Base-by-base conservation (phyloP, 495 filamentous ascomycete genomes). In the Trichodelitschia bisporula region DNA sequence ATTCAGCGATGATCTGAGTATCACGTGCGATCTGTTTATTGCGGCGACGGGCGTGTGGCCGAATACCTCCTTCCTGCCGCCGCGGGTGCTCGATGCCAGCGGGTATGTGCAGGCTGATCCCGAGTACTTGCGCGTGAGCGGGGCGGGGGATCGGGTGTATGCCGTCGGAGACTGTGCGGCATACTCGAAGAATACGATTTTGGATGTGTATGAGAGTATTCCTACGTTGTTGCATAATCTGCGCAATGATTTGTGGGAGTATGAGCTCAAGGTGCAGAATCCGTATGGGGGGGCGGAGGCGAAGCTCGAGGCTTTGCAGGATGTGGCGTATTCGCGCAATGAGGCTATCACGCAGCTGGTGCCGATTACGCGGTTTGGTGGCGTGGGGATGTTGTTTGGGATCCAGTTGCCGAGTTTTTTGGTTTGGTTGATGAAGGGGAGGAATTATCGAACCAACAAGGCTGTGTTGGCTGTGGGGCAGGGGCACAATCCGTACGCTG, bases 141-240 rank as follows among this genome's bases (percentile, higher is more conserved):
- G 30, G 6, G 20, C 32, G 1, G 32, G 31, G 18, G 30, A 31
- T 17, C 15, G 41, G 4, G 29, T 45, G 13, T 49, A 45, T 33
- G 40, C 41, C 26, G 25, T 43, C 21, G 46, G 44, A 25, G 44
- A 49, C 36, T 42, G 41, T 33, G 46, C 44, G 15, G 19, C 24
- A 28, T 49, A 45, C 29, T 34, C 25, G 12, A 38, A 31, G 20
- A 47, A 47, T 26, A 40, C 31, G 27, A 21, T 45, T 2, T 30
- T 37, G 6, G 46, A 47, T 19, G 42, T 49, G 24, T 47, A 47
- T 30, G 43, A 41, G 6, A 41, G 44, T 3, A 33, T 45, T 9
- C 44, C 44, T 4, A 32, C 39, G 24, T 37, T 49, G 19, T 38
- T 45, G 40, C 27, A 38, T 24, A 49, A 47, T 33, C 37, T 49